Evolutionary conservation across 495 filamentous ascomycete species (phyloP).

Genomic region (Xylaria venustula): DNA sequence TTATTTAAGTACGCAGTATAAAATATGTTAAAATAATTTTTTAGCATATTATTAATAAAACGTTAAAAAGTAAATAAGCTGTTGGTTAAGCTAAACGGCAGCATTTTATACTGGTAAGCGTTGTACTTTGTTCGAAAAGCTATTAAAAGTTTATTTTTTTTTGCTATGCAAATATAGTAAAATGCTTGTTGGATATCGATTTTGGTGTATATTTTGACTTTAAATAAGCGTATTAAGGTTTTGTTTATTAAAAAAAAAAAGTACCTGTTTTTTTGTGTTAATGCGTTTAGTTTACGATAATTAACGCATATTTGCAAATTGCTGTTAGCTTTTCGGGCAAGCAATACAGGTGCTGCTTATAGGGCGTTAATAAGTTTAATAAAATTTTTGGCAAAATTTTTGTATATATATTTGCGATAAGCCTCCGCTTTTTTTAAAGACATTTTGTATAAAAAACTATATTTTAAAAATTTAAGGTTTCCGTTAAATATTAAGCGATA

Average conservation of each 20-base stretch:
- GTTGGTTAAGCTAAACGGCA: too few species aligned
- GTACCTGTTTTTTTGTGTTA: neutral
- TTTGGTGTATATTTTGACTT: neutral
- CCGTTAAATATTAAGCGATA: neutral
- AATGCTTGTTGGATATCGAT: too few species aligned
- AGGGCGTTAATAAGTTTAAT: too few species aligned
- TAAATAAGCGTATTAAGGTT: neutral
- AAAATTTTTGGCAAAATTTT: neutral
- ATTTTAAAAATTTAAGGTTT: neutral
- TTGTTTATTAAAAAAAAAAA: neutral
- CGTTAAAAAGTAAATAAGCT: neutral
- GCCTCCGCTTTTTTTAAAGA: too few species aligned
- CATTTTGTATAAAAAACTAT: constrained; percentile 2
- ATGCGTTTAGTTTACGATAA: neutral
- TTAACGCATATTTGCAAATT: neutral
- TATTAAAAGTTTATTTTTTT: too few species aligned
- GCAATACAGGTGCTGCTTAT: neutral
- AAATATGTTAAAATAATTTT: neutral
- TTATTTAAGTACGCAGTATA: constrained; percentile 1
- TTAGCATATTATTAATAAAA: constrained; percentile 1
- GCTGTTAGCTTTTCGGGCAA: neutral
- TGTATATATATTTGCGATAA: neutral
- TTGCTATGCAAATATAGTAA: too few species aligned
- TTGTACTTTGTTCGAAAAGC: too few species aligned
- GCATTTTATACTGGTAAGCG: too few species aligned